Evolutionary conservation across 345 rosid genomes (phyloP), one percentile per base, ranked within the genome.

Genomic region (Eucalyptus curtisii): DNA sequence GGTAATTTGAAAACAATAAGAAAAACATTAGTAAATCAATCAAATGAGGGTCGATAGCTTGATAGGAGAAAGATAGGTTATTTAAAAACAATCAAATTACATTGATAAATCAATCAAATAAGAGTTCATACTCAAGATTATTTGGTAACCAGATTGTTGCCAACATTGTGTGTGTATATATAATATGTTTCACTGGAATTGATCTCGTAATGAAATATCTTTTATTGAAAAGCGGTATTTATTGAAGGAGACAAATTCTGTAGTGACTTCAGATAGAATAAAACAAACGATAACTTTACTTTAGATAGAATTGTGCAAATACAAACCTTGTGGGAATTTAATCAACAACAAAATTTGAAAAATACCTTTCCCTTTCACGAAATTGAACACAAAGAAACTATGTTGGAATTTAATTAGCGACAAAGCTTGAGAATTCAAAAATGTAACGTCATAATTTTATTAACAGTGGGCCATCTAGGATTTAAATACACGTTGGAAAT

Each of bases 181-280:
- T n/a, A 16, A 64, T 55, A 24, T 55, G 5, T 24, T 55, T 19
- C 0, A 5, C 2, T 0, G 30, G 30, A 5, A 55, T 55, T 55
- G 61, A 55, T 55, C 61, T 55, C 6, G 6, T 22, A 55, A 22
- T 0, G 30, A 55, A 55, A 55, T 22, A 55, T 55, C 13, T 24
- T 55, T 25, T 10, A 55, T 55, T 22, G 61, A 10, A 55, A 55
- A 55, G 30, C 3, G 12, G 6, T 22, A 55, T 55, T 55, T 10
- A 55, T 55, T 5, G 24, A 25, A 55, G 61, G 30, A 55, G 61
- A 55, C 61, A 24, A 25, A 55, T 25, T 55, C 0, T 24, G 12
- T 55, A 25, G 30, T 24, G 61, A 55, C 30, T 24, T 55, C 4
- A 22, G 1, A 55, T 10, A 55, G 9, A 20, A 52, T 52, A 19